Conservation (phyloP, 345 rosid genomes). For the Eucalyptus pauciflora region DNA sequence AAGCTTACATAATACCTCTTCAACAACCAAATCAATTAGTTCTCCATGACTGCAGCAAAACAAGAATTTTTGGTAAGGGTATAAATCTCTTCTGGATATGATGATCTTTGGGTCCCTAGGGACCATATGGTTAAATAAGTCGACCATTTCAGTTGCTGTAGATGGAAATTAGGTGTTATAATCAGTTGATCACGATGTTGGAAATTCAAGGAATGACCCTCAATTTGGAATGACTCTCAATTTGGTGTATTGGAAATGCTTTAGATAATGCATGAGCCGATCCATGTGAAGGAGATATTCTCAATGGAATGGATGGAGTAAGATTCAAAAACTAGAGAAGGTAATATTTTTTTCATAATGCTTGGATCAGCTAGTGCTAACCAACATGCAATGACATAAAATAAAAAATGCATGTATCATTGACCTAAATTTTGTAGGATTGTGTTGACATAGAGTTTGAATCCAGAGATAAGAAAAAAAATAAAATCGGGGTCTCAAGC, state of each 20-base stretch:
- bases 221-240: not conserved
- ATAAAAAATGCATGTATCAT: not conserved
- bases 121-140: not conserved
- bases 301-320: not conserved
- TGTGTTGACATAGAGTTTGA: not conserved
- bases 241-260: not conserved
- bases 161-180: not conserved
- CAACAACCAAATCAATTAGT: not conserved
- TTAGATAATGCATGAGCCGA: not conserved
- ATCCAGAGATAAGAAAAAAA: not conserved
- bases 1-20: not conserved
- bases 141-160: not conserved
- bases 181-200: not conserved
- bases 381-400: not conserved
- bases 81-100: not conserved
- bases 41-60: not conserved
- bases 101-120: not conserved
- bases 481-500: not conserved
- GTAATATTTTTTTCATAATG: not conserved
- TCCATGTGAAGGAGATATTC: not conserved
- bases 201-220: not conserved
- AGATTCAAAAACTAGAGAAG: not conserved
- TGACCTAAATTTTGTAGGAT: not conserved
- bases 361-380: not conserved
- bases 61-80: not conserved